phyloP scores from a whole-genome alignment of 495 filamentous ascomycete species.

The Neurospora sp. region DNA sequence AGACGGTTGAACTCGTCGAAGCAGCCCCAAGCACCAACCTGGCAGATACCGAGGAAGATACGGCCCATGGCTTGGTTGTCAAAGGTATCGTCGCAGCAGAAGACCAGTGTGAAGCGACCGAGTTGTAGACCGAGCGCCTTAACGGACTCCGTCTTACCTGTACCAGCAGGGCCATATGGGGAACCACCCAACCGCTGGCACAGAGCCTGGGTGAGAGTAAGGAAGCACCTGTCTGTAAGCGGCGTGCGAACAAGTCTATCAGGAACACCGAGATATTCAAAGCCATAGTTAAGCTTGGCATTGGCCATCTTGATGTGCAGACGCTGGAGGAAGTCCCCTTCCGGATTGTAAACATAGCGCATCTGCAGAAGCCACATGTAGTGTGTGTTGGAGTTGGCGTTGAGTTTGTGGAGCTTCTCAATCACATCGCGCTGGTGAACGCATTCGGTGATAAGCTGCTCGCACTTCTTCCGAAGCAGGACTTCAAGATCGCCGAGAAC shows the following conservation, averaged over 20 bases:
- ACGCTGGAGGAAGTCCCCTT: slow-evolving; percentile 72
- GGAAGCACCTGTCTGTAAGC: slow-evolving; percentile 94
- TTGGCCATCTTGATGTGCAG: slow-evolving; percentile 95
- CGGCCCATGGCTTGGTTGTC: slow-evolving; percentile 99
- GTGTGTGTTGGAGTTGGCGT: slow-evolving; percentile 69
- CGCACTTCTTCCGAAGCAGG: slow-evolving; percentile 87
- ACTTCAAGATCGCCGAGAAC: slow-evolving; percentile 86
- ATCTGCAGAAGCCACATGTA: slow-evolving; percentile 95
- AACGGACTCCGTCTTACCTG: slow-evolving; percentile 98
- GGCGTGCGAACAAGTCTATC: slow-evolving; percentile 94
- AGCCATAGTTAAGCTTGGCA: slow-evolving; percentile 88
- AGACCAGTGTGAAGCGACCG: slow-evolving; percentile 93
- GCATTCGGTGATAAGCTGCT: slow-evolving; percentile 97
- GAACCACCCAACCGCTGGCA: slow-evolving; percentile 93
- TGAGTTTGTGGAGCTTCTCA: slow-evolving; percentile 64
- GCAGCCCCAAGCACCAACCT: slow-evolving; percentile 98
- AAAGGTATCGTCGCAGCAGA: slow-evolving; percentile 98
- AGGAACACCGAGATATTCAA: slow-evolving; percentile 93
- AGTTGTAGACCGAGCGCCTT: slow-evolving; percentile 95
- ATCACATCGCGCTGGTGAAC: slow-evolving; percentile 94
- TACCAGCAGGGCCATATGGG: slow-evolving; percentile 94
- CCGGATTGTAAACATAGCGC: slow-evolving; percentile 82
- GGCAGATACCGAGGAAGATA: slow-evolving; percentile 98
- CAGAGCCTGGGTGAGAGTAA: slow-evolving; percentile 90
- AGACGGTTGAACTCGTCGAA: slow-evolving; percentile 99